phyloP scores from a whole-genome alignment of 1,284 basidiomycete species.

The Leccinum griseonigrum region DNA sequence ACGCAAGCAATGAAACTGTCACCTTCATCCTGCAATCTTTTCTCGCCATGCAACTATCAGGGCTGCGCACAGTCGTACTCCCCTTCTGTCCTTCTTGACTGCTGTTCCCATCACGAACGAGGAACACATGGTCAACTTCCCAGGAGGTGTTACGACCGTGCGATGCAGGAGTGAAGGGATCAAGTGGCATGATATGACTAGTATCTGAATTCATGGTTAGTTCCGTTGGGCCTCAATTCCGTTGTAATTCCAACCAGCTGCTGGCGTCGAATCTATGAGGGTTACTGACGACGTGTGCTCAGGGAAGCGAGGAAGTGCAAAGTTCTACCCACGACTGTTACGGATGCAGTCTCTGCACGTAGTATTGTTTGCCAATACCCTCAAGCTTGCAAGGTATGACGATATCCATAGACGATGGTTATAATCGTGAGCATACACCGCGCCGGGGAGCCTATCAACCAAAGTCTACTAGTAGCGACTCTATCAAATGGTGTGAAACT shows the following conservation, averaged over 20 bases:
- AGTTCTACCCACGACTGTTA: not conserved
- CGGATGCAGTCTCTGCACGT: not conserved
- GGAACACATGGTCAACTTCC: slow-evolving; percentile 6
- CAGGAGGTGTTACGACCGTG: not conserved
- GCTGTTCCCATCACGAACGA: slow-evolving; percentile 6
- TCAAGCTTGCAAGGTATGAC: not conserved
- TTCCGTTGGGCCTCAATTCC: not conserved
- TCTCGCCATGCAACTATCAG: slow-evolving; percentile 5
- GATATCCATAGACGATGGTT: not conserved
- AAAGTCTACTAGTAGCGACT: not conserved
- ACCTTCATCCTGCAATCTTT: not conserved
- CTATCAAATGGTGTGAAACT: no score
- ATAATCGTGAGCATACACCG: not conserved
- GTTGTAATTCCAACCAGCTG: not conserved
- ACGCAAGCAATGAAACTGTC: not conserved
- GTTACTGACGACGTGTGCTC: not conserved
- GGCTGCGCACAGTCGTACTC: slow-evolving; percentile 1
- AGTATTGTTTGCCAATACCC: not conserved
- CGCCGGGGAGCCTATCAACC: not conserved
- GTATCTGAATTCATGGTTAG: not conserved
- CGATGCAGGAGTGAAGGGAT: not conserved
- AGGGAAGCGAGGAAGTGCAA: not conserved
- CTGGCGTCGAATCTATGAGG: not conserved
- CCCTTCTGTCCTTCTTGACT: slow-evolving; percentile 8
- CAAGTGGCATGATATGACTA: not conserved